A percentile compares a stretch with the other conserved stretches of the same genome.
These are phyloP conservation scores for Ophiostoma sp. DNA, from an alignment of 2,329 filamentous ascomycete species.

Conservation along the genomic window DNA sequence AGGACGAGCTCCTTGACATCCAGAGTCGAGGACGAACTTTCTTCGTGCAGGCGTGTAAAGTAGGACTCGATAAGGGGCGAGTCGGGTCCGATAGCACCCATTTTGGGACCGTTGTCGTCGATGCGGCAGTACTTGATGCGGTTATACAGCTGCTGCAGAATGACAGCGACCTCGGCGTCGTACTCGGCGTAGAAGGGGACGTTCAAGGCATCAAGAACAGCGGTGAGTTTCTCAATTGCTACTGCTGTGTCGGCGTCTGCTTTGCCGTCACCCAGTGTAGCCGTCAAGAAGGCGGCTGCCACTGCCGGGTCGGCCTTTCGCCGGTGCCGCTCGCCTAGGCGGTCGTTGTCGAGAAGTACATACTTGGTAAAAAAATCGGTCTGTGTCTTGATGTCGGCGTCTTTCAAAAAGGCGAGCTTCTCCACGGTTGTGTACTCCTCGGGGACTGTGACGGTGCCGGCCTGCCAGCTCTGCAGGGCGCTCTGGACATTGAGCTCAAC, in stretches of 20 bases:
- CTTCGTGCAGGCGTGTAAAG: conserved; percentile 81
- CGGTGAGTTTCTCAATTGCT: conserved; percentile 46
- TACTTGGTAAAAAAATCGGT: conserved; percentile 61
- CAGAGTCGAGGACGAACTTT: conserved; percentile 33
- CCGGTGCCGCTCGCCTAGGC: conserved; percentile 73
- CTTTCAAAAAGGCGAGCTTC: conserved; percentile 45
- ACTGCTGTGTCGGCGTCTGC: conserved; percentile 49
- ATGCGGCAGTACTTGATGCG: conserved; percentile 90
- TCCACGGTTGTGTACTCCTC: conserved; percentile 38
- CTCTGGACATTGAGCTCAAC: conserved; percentile 65
- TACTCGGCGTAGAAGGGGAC: conserved; percentile 88
- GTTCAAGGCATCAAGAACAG: conserved; percentile 77
- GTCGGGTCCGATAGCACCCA: conserved; percentile 68
- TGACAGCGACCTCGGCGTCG: conserved; percentile 72
- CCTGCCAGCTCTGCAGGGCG: conserved; percentile 65
- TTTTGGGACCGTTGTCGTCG: conserved; percentile 84
- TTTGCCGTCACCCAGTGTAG: conserved; percentile 55
- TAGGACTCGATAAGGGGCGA: conserved; percentile 89
- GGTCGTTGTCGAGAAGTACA: conserved; percentile 64
- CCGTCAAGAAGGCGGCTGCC: conserved; percentile 62
- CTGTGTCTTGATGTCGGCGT: conserved; percentile 43
- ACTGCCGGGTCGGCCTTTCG: conserved; percentile 64
- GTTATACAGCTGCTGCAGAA: conserved; percentile 87
- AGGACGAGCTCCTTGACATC: conserved; percentile 59
- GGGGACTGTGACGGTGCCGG: conserved; percentile 51